Evolutionary conservation across 768 basidiomycete species (phyloP), one percentile per base, ranked within the genome.

Genomic region (Termitomyces sp.): DNA sequence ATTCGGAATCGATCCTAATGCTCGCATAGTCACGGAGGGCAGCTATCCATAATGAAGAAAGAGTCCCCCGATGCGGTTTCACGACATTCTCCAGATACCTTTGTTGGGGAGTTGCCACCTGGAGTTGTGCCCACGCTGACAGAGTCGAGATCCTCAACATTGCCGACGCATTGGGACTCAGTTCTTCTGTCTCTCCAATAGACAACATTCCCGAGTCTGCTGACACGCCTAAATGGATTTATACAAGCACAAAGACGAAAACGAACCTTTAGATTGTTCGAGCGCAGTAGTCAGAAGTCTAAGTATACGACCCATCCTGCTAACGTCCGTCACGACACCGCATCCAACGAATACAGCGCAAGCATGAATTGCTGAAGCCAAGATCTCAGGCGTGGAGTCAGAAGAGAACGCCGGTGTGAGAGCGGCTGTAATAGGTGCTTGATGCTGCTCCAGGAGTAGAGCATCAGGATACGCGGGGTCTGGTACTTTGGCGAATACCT

Each of bases 381-480:
- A 67, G 32, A 98, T 95, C 68, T 99, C 96, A 0, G 96, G 96
- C 0, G 94, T 93, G 0, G 94, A 92, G 67, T 98, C 97, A 0
- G 92, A 81, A 1, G 93, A 94, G 67, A 99, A 98, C 0, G 95
- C 94, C 0, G 97, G 96, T 0, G 96, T 98, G 18, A 98, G 79
- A 0, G 97, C 97, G 20, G 97, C 94, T 2, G 96, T 97, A 59
- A 99, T 96, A 0, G 97, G 96, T 0, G 97, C 96, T 73, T 99
- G 97, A 70, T 97, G 90, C 69, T 99, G 97, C 68, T 99, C 96
- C 13, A 99, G 82, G 3, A 99, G 76, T 5, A 95, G 77, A 0
- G 91, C 85, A 58, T 92, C 92, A 34, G 92, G 90, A 64, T 93
- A 98, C 53, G 94, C 94, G 2, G 94, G 92, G 72, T 99, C 97